Percentiles rank a stretch among this genome's conserved stretches.
Evolutionary conservation across 169 alveolate genomes (phyloP).

Genomic region (Plasmodium knowlesi): DNA sequence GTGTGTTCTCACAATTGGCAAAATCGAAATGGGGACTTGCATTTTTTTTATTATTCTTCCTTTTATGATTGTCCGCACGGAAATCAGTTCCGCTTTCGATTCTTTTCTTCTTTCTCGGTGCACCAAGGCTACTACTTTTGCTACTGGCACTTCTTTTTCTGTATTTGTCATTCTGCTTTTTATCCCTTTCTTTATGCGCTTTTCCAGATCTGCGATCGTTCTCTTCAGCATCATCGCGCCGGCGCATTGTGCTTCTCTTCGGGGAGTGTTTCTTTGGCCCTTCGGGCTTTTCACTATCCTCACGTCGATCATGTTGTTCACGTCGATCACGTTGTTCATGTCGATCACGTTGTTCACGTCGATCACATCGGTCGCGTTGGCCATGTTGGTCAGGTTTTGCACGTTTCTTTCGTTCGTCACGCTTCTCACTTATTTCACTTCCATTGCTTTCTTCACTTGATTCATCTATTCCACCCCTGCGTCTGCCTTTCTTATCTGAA

Average conservation of each 20-base stretch:
- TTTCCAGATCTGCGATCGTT: background rate
- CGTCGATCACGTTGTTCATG: no score
- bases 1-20: background rate
- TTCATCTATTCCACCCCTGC: background rate
- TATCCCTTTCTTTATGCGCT: background rate
- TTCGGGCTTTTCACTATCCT: background rate
- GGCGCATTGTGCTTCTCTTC: background rate
- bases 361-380: no score
- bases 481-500: background rate
- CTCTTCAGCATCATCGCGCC: background rate
- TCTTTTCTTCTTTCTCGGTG: slow-evolving; percentile 6
- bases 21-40: background rate
- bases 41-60: background rate
- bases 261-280: background rate
- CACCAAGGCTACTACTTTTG: background rate
- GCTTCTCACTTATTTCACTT: background rate
- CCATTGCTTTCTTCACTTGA: background rate
- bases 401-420: background rate
- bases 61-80: background rate
- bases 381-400: background rate
- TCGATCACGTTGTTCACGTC: background rate
- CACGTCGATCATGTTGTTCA: background rate
- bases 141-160: slow-evolving; percentile 3
- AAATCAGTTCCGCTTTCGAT: background rate
- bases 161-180: background rate